These are phyloP conservation scores for Neonectria sp. DNA, from an alignment of 2,329 filamentous ascomycete genomes.

Conservation along the genomic window DNA sequence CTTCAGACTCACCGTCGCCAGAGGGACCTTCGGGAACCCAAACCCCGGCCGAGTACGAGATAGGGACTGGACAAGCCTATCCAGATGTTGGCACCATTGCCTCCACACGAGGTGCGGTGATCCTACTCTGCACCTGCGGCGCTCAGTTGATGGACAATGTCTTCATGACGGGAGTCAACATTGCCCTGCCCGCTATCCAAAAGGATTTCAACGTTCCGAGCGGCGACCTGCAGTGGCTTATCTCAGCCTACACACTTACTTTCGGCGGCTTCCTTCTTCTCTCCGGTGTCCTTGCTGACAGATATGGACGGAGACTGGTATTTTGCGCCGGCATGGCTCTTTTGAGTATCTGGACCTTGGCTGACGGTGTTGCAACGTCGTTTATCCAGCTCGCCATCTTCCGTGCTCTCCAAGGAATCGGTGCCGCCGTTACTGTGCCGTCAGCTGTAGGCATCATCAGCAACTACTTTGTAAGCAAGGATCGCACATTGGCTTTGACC, in stretches of 20 bases:
- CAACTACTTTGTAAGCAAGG: constrained; percentile 26
- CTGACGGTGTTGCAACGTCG: constrained; percentile 15
- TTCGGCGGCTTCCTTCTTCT: constrained; percentile 27
- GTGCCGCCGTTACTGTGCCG: constrained; percentile 21
- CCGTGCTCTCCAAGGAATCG: constrained; percentile 23
- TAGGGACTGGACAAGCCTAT: constrained; percentile 23
- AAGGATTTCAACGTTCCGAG: constrained; percentile 28
- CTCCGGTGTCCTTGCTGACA: constrained; percentile 21
- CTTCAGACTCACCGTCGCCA: constrained; percentile 1
- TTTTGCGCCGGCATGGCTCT: constrained; percentile 28
- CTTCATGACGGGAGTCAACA: constrained; percentile 33
- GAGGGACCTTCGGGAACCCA: constrained; percentile 16
- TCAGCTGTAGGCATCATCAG: constrained; percentile 26
- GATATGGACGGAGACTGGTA: constrained; percentile 19
- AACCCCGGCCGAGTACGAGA: constrained; percentile 23
- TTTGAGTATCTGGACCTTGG: constrained; percentile 23
- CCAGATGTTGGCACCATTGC: constrained; percentile 21
- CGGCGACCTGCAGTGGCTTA: constrained; percentile 22
- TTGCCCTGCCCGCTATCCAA: constrained; percentile 26
- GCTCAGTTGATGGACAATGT: constrained; percentile 32
- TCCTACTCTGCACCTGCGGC: constrained; percentile 28
- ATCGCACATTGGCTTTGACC: constrained; percentile 21
- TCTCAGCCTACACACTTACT: constrained; percentile 23
- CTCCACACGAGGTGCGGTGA: constrained; percentile 25
- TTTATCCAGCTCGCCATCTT: constrained; percentile 28